These are phyloP conservation scores for Stachybotrys elegans DNA, from an alignment of 2,329 filamentous ascomycete genomes.

Conservation along the genomic window DNA sequence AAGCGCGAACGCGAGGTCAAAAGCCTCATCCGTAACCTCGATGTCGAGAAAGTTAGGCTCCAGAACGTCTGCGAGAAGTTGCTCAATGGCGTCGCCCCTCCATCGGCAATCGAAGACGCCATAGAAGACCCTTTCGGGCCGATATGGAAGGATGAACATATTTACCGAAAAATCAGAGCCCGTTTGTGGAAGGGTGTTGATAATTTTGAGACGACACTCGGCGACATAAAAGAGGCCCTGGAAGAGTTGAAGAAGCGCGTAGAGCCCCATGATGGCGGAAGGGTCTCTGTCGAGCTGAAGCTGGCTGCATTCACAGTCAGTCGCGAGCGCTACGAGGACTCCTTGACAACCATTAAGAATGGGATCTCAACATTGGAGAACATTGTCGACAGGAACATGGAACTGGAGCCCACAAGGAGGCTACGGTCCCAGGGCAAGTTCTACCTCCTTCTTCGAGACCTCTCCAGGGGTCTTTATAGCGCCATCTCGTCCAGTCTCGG, in stretches of 20 bases:
- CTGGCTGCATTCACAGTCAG: background rate
- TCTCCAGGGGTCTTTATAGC: slow-evolving; percentile 8
- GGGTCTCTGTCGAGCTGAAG: too few relatives aligned
- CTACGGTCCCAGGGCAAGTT: slow-evolving; percentile 8
- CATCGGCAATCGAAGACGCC: slow-evolving; percentile 20
- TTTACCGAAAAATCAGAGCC: slow-evolving; percentile 12
- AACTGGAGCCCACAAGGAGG: slow-evolving; percentile 5
- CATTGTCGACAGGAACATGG: background rate
- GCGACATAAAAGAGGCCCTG: slow-evolving; percentile 16
- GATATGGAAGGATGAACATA: slow-evolving; percentile 17
- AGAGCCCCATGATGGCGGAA: too few relatives aligned
- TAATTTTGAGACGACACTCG: slow-evolving; percentile 16
- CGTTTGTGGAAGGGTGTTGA: slow-evolving; percentile 16
- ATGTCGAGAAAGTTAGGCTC: slow-evolving; percentile 19
- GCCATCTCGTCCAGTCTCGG: slow-evolving; percentile 8
- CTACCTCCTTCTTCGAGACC: slow-evolving; percentile 6
- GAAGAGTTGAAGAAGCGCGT: slow-evolving; percentile 11
- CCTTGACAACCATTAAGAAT: background rate
- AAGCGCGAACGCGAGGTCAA: slow-evolving; percentile 15
- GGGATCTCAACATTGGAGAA: slow-evolving; percentile 6
- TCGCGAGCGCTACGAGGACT: slow-evolving; percentile 7
- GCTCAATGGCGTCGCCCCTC: slow-evolving; percentile 16
- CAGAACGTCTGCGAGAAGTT: slow-evolving; percentile 25
- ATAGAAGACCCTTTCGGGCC: slow-evolving; percentile 20
- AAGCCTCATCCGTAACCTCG: slow-evolving; percentile 15